These are phyloP conservation scores for Coelastrella sp. DNA, from an alignment of 139 green algal species.

Conservation along the genomic window DNA sequence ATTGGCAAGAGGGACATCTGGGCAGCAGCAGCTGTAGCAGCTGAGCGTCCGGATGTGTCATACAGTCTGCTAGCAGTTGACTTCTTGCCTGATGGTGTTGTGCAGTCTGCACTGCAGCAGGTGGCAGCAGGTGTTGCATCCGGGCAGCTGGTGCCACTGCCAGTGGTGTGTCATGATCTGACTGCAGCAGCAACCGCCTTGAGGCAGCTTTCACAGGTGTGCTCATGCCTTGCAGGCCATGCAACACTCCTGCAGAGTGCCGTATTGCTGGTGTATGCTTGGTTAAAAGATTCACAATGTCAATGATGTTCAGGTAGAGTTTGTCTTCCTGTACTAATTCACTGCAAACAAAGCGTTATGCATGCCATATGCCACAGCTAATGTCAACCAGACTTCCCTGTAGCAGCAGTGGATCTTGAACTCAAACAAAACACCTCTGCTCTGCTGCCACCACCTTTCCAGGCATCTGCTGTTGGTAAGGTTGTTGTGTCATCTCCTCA, in stretches of 20 bases:
- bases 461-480: slow-evolving; percentile 80
- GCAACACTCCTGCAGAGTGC: not conserved
- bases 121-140: slow-evolving; percentile 55
- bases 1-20: slow-evolving; percentile 94
- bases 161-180: slow-evolving; percentile 53
- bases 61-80: slow-evolving; percentile 82
- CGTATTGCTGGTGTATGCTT: not conserved
- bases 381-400: too few relatives aligned
- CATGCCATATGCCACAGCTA: not conserved
- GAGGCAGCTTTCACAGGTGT: slow-evolving; percentile 61
- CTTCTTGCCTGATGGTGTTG: slow-evolving; percentile 66
- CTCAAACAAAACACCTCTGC: too few relatives aligned
- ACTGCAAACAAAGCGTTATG: too few relatives aligned
- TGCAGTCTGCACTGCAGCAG: slow-evolving; percentile 50
- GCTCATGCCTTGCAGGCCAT: not conserved
- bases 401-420: too few relatives aligned
- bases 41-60: slow-evolving; percentile 82
- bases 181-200: slow-evolving; percentile 54
- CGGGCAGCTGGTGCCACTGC: slow-evolving; percentile 58
- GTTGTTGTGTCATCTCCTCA: slow-evolving; percentile 66
- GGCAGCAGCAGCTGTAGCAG: slow-evolving; percentile 62
- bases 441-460: not conserved
- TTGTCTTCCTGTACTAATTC: too few relatives aligned
- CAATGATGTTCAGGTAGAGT: too few relatives aligned
- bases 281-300: not conserved